A percentile compares a stretch with the other conserved stretches of the same genome.
phyloP scores from a whole-genome alignment of 2,329 filamentous ascomycete genomes.

The Aspergillus phoenicis region DNA sequence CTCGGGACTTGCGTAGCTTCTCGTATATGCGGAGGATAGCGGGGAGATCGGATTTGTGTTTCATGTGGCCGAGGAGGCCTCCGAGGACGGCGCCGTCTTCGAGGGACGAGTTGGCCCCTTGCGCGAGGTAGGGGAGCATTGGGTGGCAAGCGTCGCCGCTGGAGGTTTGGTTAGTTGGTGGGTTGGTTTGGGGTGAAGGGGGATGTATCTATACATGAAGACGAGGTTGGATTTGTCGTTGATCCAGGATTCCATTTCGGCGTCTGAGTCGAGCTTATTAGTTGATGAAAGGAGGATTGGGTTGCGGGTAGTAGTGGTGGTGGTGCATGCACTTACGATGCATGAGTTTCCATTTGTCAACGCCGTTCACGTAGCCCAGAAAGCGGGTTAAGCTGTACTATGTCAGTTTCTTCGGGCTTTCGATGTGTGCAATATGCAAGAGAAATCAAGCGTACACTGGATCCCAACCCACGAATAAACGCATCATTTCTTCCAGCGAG shows the following conservation, averaged over 20 bases:
- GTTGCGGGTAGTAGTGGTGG: no score
- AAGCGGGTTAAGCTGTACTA: constrained; percentile 40
- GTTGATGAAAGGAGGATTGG: neutral
- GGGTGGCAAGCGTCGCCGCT: constrained; percentile 65
- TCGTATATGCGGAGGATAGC: constrained; percentile 50
- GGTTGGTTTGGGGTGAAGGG: neutral
- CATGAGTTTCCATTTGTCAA: constrained; percentile 71
- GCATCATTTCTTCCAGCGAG: constrained; percentile 62
- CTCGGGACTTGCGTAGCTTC: constrained; percentile 50
- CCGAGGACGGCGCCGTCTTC: constrained; percentile 71
- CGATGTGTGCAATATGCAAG: no score
- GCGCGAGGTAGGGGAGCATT: constrained; percentile 65
- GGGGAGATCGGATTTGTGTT: constrained; percentile 46
- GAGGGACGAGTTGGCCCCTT: constrained; percentile 67
- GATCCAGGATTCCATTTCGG: constrained; percentile 59
- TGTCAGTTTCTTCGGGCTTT: neutral
- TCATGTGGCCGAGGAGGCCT: constrained; percentile 56
- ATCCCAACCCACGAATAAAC: constrained; percentile 66
- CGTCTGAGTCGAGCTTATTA: constrained; percentile 32
- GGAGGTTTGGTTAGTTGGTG: neutral
- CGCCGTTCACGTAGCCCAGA: constrained; percentile 56
- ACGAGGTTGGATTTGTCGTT: constrained; percentile 55
- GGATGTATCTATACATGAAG: constrained; percentile 33
- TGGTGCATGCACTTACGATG: constrained; percentile 32
- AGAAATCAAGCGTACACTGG: constrained; percentile 44